Evolutionary conservation across 2,329 filamentous ascomycete species (phyloP).

Genomic region (Aspergillus aculeatinus): DNA sequence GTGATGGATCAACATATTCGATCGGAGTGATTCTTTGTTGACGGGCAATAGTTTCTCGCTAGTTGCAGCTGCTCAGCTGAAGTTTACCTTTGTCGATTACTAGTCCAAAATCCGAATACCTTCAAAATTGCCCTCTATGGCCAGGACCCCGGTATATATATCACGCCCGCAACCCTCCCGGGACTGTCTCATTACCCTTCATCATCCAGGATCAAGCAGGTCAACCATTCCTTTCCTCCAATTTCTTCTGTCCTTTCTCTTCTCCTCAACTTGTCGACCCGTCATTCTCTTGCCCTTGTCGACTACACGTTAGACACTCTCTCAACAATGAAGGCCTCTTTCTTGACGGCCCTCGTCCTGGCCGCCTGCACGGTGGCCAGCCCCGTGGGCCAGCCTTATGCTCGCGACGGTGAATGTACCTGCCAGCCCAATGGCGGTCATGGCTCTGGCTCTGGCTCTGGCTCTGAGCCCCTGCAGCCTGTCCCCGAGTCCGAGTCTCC

Average conservation of each 20-base stretch:
- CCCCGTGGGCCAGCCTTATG: constrained; percentile 13
- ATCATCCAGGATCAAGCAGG: background rate
- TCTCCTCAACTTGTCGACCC: constrained; percentile 12
- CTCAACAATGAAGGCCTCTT: constrained; percentile 20
- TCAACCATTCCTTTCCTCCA: constrained; percentile 2
- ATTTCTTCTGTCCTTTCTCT: constrained; percentile 1
- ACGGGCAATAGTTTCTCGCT: too few relatives aligned
- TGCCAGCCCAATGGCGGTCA: constrained; percentile 6
- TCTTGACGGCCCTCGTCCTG: constrained; percentile 18
- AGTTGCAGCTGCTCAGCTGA: too few relatives aligned
- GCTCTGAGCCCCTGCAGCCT: background rate
- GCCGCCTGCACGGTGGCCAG: constrained; percentile 18
- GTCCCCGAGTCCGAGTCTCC: background rate
- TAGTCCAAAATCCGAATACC: too few relatives aligned
- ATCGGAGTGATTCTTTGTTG: background rate
- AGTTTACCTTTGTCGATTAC: too few relatives aligned
- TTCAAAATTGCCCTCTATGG: too few relatives aligned
- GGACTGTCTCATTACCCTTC: background rate
- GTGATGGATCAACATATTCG: background rate
- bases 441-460: background rate
- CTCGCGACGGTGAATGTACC: constrained; percentile 12
- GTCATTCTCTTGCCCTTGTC: constrained; percentile 5
- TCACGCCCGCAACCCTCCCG: background rate
- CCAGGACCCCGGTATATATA: constrained; percentile 10
- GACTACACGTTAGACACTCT: constrained; percentile 7